Conservation (phyloP, 371 early-diverging fungal genomes). For the Apophysomyces variabilis region DNA sequence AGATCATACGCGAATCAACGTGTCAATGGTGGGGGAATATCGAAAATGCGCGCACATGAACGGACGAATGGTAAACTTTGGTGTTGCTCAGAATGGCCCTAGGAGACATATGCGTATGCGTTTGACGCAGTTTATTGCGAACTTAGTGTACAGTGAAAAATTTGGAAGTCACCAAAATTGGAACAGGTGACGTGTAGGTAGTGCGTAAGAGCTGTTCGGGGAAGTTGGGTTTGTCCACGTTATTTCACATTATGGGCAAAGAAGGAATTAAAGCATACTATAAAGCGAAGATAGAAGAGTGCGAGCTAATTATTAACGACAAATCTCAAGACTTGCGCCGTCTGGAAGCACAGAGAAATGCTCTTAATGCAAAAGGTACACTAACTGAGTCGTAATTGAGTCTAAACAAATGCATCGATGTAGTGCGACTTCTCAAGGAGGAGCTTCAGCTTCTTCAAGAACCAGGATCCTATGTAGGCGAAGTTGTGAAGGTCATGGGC, state of each 20-base stretch:
- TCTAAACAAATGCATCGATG: background rate
- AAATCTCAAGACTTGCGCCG: slow-evolving; percentile 96
- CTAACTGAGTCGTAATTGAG: background rate
- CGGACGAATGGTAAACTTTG: too few species aligned
- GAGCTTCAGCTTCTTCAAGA: slow-evolving; percentile 98
- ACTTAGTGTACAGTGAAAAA: too few species aligned
- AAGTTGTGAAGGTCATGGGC: slow-evolving; percentile 99
- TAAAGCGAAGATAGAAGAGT: slow-evolving; percentile 84
- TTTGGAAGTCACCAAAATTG: too few species aligned
- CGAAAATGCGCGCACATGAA: too few species aligned
- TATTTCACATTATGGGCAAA: slow-evolving; percentile 43
- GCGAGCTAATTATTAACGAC: slow-evolving; percentile 85
- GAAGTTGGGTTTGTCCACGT: background rate
- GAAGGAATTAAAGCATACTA: slow-evolving; percentile 76
- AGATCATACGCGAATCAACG: too few species aligned
- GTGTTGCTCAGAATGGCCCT: too few species aligned
- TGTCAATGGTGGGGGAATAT: too few species aligned
- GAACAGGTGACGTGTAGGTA: too few species aligned
- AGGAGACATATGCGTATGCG: too few species aligned
- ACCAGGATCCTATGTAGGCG: slow-evolving; percentile 97
- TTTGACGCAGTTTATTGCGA: too few species aligned
- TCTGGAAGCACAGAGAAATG: slow-evolving; percentile 98
- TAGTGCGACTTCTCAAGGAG: slow-evolving; percentile 97
- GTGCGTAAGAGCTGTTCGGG: too few species aligned
- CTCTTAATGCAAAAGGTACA: slow-evolving; percentile 93